phyloP scores from a whole-genome alignment of 495 filamentous ascomycete species.

The Jackrogersella multiformis region DNA sequence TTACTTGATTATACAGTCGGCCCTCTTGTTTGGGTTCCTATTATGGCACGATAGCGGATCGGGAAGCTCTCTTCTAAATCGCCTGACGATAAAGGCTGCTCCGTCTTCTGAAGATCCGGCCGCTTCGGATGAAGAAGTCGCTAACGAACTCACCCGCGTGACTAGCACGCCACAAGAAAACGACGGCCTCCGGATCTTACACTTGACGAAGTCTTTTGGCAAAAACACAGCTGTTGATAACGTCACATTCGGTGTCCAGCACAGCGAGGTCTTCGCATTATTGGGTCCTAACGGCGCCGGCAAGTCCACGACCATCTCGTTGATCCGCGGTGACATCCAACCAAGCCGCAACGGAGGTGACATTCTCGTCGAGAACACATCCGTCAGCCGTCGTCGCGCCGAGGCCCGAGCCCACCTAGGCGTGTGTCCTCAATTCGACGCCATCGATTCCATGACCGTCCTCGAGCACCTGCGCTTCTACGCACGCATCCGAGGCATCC shows the following conservation, averaged over 20 bases:
- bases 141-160: constrained; percentile 56
- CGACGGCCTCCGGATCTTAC: constrained; percentile 75
- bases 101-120: constrained; percentile 36
- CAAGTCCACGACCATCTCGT: constrained; percentile 83
- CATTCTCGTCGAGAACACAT: constrained; percentile 77
- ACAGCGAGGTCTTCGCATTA: constrained; percentile 83
- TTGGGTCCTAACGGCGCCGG: constrained; percentile 90
- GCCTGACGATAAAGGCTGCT: constrained; percentile 50
- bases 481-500: constrained; percentile 73
- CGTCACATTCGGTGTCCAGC: constrained; percentile 79
- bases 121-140: constrained; percentile 57
- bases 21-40: constrained; percentile 68
- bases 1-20: constrained; percentile 71
- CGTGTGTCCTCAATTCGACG: constrained; percentile 80
- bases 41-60: constrained; percentile 76
- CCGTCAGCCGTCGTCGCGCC: constrained; percentile 70
- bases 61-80: constrained; percentile 57
- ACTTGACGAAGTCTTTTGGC: constrained; percentile 80
- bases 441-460: constrained; percentile 75
- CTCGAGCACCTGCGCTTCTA: constrained; percentile 78
- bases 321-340: constrained; percentile 84
- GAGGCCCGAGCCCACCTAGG: constrained; percentile 76
- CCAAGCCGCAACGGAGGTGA: constrained; percentile 69
- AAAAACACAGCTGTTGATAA: constrained; percentile 78
- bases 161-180: constrained; percentile 51